phyloP scores from a whole-genome alignment of 2,329 filamentous ascomycete species.

The Phialophora verrucosa region DNA sequence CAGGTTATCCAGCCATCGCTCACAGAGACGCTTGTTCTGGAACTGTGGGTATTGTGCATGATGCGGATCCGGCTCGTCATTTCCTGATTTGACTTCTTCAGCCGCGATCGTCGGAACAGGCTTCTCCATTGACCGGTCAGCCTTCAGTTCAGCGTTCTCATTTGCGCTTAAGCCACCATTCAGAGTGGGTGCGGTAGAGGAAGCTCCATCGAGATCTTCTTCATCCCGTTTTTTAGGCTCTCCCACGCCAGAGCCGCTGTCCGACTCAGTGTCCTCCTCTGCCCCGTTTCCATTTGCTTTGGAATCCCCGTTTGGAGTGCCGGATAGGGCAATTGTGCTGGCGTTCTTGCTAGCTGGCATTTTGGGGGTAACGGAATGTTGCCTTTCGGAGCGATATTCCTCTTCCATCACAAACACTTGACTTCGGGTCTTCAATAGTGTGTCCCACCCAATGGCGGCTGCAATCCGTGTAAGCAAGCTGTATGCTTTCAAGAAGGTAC shows the following conservation, averaged over 20 bases:
- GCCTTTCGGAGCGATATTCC: slow-evolving; percentile 83
- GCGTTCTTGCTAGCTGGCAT: slow-evolving; percentile 68
- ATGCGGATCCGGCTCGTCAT: slow-evolving; percentile 68
- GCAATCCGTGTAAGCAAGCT: slow-evolving; percentile 93
- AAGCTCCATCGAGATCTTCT: slow-evolving; percentile 40
- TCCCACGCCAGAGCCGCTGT: slow-evolving; percentile 38
- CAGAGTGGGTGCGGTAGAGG: slow-evolving; percentile 41
- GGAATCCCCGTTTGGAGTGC: slow-evolving; percentile 61
- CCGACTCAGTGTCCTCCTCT: slow-evolving; percentile 40
- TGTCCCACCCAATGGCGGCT: slow-evolving; percentile 96
- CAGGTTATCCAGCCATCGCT: slow-evolving; percentile 96
- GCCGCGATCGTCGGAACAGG: slow-evolving; percentile 79
- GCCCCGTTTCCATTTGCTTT: slow-evolving; percentile 45
- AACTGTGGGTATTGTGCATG: slow-evolving; percentile 84
- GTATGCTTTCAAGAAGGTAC: slow-evolving; percentile 95
- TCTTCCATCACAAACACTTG: slow-evolving; percentile 99
- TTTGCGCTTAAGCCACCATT: slow-evolving; percentile 41
- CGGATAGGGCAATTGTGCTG: slow-evolving; percentile 77
- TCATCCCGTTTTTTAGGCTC: slow-evolving; percentile 36
- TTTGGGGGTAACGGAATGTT: slow-evolving; percentile 57
- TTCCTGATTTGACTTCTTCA: slow-evolving; percentile 75
- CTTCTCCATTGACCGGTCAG: slow-evolving; percentile 67
- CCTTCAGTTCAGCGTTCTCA: slow-evolving; percentile 41
- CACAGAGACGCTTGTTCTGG: slow-evolving; percentile 95
- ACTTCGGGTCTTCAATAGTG: slow-evolving; percentile 89